Percentiles rank a stretch among this genome's conserved stretches.
phyloP scores from a whole-genome alignment of 1,284 basidiomycete species.

The Ceratobasidium sp. region DNA sequence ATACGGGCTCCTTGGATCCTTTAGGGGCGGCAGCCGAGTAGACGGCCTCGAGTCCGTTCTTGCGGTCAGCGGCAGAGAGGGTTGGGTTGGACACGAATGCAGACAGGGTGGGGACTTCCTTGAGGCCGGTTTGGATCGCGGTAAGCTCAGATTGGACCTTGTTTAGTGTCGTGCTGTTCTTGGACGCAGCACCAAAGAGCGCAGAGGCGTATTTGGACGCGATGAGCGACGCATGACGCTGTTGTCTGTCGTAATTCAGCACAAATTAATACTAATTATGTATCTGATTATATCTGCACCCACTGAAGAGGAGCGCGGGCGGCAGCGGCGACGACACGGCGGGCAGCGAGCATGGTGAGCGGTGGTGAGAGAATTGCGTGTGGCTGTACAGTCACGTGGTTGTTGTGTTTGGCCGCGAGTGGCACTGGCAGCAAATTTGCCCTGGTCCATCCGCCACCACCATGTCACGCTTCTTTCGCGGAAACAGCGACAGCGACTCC shows the following conservation, averaged over 20 bases:
- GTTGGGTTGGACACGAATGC: conserved; percentile 88
- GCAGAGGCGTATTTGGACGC: conserved; percentile 95
- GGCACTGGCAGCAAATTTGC: conserved; percentile 37
- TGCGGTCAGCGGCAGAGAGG: conserved; percentile 79
- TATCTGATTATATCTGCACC: too few species aligned
- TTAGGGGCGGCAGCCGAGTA: conserved; percentile 60
- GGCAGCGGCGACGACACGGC: conserved; percentile 13
- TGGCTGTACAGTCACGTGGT: conserved; percentile 17
- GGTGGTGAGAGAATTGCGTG: conserved; percentile 34
- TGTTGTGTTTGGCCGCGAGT: conserved; percentile 4
- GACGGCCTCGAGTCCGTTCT: conserved; percentile 70
- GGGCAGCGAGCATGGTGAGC: conserved; percentile 27
- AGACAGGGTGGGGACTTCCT: conserved; percentile 66
- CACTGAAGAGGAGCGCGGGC: conserved; percentile 20
- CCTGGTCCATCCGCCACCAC: conserved; percentile 38
- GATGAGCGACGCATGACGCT: conserved; percentile 63
- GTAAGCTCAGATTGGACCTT: conserved; percentile 86
- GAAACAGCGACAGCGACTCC: conserved; percentile 72
- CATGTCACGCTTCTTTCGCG: conserved; percentile 82
- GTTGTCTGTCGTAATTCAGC: not conserved
- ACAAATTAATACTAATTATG: not conserved
- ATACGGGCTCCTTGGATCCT: conserved; percentile 72
- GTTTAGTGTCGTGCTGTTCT: conserved; percentile 78
- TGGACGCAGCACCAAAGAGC: conserved; percentile 87
- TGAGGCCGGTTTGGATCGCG: conserved; percentile 70